Evolutionary conservation across 2,329 filamentous ascomycete genomes (phyloP).

Genomic region (Fusarium caatingaense): DNA sequence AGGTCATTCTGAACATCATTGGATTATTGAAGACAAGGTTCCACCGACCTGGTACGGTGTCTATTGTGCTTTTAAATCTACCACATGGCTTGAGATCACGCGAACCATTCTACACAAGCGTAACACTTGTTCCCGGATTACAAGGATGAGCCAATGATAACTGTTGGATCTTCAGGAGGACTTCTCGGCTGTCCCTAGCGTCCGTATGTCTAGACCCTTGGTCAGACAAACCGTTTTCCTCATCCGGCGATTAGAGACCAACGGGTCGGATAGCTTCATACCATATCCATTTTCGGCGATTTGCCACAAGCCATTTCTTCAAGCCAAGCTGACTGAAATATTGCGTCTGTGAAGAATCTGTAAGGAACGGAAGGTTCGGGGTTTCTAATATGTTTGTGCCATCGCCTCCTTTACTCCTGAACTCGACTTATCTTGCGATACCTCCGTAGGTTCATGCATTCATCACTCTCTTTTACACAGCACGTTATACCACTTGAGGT

Average conservation of each 20-base stretch:
- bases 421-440: neutral
- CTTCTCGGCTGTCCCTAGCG: conserved; percentile 18
- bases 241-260: conserved; percentile 27
- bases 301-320: conserved; percentile 19
- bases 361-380: neutral
- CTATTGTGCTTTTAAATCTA: neutral
- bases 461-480: neutral
- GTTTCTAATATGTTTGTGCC: conserved; percentile 13
- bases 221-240: conserved; percentile 11
- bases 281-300: conserved; percentile 24
- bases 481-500: neutral
- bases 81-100: neutral
- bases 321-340: neutral
- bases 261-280: conserved; percentile 1
- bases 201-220: neutral
- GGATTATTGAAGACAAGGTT: no score
- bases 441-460: neutral
- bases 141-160: conserved; percentile 6
- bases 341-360: neutral
- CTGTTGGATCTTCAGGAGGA: neutral
- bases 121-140: conserved; percentile 16
- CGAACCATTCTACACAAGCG: neutral
- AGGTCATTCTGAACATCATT: neutral
- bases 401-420: neutral
- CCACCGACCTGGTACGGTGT: neutral